phyloP scores from a whole-genome alignment of 2,329 filamentous ascomycete genomes.

The Claviceps purpurea region DNA sequence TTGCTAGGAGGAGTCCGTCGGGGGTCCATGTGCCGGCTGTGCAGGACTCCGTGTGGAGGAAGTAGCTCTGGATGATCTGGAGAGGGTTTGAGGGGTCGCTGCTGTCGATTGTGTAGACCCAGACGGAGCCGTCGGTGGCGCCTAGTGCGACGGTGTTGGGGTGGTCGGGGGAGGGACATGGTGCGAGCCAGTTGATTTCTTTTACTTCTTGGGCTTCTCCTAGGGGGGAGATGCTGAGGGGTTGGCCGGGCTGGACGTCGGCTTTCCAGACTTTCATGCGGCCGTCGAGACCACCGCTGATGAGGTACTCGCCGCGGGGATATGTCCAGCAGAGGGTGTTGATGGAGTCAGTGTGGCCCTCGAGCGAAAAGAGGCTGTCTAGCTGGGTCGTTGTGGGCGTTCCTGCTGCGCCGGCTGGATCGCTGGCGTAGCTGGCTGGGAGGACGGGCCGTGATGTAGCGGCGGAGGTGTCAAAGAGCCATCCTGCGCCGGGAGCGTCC shows the following conservation, averaged over 20 bases:
- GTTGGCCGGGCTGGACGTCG: slow-evolving; percentile 24
- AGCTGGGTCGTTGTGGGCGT: slow-evolving; percentile 43
- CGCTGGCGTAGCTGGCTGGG: slow-evolving; percentile 60
- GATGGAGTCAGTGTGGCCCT: slow-evolving; percentile 87
- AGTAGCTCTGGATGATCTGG: slow-evolving; percentile 80
- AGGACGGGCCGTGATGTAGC: slow-evolving; percentile 53
- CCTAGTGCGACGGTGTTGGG: slow-evolving; percentile 79
- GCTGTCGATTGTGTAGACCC: slow-evolving; percentile 81
- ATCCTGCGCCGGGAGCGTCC: slow-evolving; percentile 61
- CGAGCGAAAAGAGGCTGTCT: slow-evolving; percentile 55
- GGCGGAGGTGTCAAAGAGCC: slow-evolving; percentile 65
- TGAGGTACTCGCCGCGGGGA: slow-evolving; percentile 67
- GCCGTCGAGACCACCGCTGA: slow-evolving; percentile 83
- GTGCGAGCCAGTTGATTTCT: slow-evolving; percentile 80
- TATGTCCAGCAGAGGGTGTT: slow-evolving; percentile 76
- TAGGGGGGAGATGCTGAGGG: slow-evolving; percentile 45
- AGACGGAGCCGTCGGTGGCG: slow-evolving; percentile 81
- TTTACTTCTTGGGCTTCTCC: slow-evolving; percentile 79
- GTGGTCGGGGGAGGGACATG: slow-evolving; percentile 58
- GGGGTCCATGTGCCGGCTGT: slow-evolving; percentile 86
- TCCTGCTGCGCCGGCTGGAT: slow-evolving; percentile 40
- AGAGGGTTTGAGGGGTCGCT: slow-evolving; percentile 47
- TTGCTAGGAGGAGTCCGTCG: slow-evolving; percentile 75
- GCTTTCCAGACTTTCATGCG: slow-evolving; percentile 58
- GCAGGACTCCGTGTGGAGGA: slow-evolving; percentile 73